phyloP scores from a whole-genome alignment of 2,329 filamentous ascomycete genomes.

The Sporothrix luriei region DNA sequence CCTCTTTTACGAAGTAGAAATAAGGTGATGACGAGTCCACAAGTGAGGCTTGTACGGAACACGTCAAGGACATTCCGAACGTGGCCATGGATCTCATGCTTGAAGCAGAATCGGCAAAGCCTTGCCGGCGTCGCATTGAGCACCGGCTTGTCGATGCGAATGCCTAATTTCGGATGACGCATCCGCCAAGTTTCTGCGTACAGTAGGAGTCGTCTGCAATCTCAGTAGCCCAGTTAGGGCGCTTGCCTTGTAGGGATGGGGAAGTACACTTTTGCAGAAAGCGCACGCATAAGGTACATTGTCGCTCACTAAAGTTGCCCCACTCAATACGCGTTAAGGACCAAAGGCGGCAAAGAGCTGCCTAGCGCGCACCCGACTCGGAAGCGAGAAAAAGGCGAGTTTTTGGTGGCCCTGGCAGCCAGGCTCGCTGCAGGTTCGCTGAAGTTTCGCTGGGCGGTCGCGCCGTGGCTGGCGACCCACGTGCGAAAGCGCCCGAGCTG shows the following conservation, averaged over 20 bases:
- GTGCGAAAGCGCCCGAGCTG: neutral
- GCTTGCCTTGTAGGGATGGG: neutral
- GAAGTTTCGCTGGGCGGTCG: neutral
- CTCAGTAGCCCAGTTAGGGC: neutral
- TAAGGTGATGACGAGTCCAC: conserved; percentile 2
- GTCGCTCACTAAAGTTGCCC: neutral
- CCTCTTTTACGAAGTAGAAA: neutral
- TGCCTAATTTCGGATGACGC: neutral
- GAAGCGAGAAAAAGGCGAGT: conserved; percentile 32
- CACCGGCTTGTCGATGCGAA: neutral
- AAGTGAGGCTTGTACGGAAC: neutral
- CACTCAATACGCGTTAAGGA: neutral
- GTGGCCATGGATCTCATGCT: neutral
- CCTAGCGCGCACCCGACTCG: conserved; percentile 29
- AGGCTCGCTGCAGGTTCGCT: too few relatives aligned
- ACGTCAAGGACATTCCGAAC: conserved; percentile 6
- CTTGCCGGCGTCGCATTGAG: neutral
- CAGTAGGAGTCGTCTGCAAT: neutral
- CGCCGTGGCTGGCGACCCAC: neutral
- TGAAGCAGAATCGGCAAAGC: neutral
- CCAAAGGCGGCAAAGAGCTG: conserved; percentile 8
- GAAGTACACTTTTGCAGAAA: neutral
- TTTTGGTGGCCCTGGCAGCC: neutral
- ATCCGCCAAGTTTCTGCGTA: neutral
- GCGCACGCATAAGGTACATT: neutral